Evolutionary conservation across 768 basidiomycete species (phyloP).

Genomic region (Mycena latifolia): DNA sequence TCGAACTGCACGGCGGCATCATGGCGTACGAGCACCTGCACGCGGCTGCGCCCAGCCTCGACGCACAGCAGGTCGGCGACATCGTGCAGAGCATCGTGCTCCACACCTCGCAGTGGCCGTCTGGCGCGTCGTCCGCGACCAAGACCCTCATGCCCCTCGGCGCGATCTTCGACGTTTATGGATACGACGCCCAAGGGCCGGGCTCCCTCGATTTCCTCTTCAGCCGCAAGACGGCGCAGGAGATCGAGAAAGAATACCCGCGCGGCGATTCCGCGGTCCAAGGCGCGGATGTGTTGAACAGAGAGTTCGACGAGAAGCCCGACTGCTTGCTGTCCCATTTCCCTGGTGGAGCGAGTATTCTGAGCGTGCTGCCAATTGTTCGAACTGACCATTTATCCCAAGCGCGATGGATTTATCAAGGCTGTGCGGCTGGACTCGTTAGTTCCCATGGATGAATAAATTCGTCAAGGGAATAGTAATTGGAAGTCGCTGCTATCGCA

Average conservation of each 20-base stretch:
- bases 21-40: slow-evolving; percentile 26
- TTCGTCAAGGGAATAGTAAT: neutral
- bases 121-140: slow-evolving; percentile 35
- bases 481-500: too few species aligned
- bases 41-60: slow-evolving; percentile 13
- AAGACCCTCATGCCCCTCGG: slow-evolving; percentile 31
- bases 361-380: neutral
- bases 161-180: slow-evolving; percentile 34
- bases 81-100: slow-evolving; percentile 39
- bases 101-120: slow-evolving; percentile 29
- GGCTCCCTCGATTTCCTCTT: slow-evolving; percentile 27
- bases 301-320: slow-evolving; percentile 30
- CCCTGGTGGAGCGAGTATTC: slow-evolving; percentile 15
- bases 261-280: slow-evolving; percentile 10
- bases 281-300: slow-evolving; percentile 16
- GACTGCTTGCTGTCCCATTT: slow-evolving; percentile 34
- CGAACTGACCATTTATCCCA: neutral
- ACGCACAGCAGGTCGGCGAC: slow-evolving; percentile 30
- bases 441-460: slow-evolving; percentile 13
- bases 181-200: slow-evolving; percentile 29
- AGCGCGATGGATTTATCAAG: slow-evolving; percentile 12
- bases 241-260: slow-evolving; percentile 37
- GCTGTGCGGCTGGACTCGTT: neutral
- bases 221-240: slow-evolving; percentile 32
- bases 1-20: slow-evolving; percentile 28